Base-by-base conservation (phyloP, 352 stramenopile species). In the Pelagophyceae sp. region DNA sequence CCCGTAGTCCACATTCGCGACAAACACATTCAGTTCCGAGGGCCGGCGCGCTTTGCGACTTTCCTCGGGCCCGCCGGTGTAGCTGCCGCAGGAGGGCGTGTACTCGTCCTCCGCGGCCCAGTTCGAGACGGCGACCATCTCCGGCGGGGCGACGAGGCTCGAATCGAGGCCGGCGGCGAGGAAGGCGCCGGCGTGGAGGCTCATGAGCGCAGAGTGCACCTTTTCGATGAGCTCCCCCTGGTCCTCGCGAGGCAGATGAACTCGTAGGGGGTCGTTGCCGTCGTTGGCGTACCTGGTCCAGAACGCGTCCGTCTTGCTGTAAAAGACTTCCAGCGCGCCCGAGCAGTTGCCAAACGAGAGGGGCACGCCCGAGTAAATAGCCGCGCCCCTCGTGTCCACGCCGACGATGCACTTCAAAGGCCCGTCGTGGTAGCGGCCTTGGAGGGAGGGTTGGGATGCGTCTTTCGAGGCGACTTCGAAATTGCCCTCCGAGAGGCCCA, bases 241-340 rank as follows among this genome's bases (percentile, higher is more conserved):
- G 5, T 71, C 61, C 58, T 54, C 45, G 58, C 31, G 11, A 27
- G 5, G 15, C 23, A 6, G 27, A 31, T 38, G 38, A 25, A 37
- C 29, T 27, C n/a, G 1, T 27, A 71, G 61, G 2, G 61, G 61
- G 15, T 71, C 61, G 45, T 54, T 23, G 45, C 23, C 45, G 45
- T 23, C 45, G 11, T 54, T 54, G 45, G 45, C 23, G 19, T 71
- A 15, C 2, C n/a, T 31, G n/a, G 31, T 11, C 6, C n/a, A 71
- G 33, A 38, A 71, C 2, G 17, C 1, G 6, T 20, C 61, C 33
- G 29, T 40, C 6, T 1, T 2, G 6, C n/a, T 27, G 61, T 71
- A 71, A 25, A 40, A 71, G 33, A 38, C 61, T 25, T 71, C 61
- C n/a, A 71, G 6, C n/a, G 61, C 61, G n/a, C 61, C 61, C n/a